These are phyloP conservation scores for Myxozyma lipomycoides DNA, from an alignment of 805 yeast genomes.

Conservation along the genomic window DNA sequence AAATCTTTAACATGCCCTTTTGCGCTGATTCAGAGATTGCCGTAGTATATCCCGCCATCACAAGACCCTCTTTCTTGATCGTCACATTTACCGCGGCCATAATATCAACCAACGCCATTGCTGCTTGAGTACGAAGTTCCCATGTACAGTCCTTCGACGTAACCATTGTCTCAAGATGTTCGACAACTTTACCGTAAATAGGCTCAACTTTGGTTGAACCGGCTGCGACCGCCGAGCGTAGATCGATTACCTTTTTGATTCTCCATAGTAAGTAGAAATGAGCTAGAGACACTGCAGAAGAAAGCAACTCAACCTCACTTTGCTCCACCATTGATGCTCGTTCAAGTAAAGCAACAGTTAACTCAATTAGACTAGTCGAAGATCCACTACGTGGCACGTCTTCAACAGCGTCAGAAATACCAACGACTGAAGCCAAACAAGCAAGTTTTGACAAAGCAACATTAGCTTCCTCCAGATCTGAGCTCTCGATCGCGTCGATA, in stretches of 20 bases:
- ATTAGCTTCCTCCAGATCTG: neutral
- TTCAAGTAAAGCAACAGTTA: constrained; percentile 3
- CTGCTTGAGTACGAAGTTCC: constrained; percentile 8
- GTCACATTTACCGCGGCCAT: constrained; percentile 8
- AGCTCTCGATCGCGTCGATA: constrained; percentile 4
- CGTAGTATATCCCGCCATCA: neutral
- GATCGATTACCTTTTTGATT: constrained; percentile 9
- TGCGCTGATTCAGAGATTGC: constrained; percentile 5
- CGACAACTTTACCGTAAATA: constrained; percentile 1
- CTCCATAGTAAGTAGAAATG: constrained; percentile 20
- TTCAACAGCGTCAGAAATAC: constrained; percentile 6
- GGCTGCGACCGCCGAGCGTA: constrained; percentile 1
- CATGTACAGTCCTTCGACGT: constrained; percentile 1
- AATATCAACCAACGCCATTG: constrained; percentile 11
- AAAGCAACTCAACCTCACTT: constrained; percentile 1
- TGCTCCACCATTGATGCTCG: neutral
- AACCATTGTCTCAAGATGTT: constrained; percentile 1
- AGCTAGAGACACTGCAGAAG: constrained; percentile 2
- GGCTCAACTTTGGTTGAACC: neutral
- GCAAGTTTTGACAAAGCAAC: constrained; percentile 1
- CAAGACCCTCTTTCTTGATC: constrained; percentile 5
- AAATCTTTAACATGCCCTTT: constrained; percentile 10
- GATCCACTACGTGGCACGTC: constrained; percentile 1
- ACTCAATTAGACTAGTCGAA: constrained; percentile 1
- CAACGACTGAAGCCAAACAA: constrained; percentile 10